Evolutionary conservation across 2,329 filamentous ascomycete genomes (phyloP), one percentile per base, ranked within the genome.

Genomic region (Lachnellula occidentalis): DNA sequence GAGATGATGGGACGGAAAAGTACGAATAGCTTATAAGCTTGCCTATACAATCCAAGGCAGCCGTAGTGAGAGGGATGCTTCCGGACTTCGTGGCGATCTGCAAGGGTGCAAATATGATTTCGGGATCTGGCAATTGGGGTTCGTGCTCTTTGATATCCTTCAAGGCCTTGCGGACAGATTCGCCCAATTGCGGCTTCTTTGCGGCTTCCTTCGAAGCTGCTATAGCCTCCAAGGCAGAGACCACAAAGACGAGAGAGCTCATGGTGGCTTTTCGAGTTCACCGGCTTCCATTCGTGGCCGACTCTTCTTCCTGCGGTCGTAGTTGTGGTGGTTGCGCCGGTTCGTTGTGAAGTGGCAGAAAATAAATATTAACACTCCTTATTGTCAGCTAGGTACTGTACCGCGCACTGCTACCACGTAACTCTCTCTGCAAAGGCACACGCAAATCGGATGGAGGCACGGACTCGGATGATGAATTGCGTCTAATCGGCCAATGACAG

Each of bases 21-120:
- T 97, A 97, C 17, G 94, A 96, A 72, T 96, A 99, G 66, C 92
- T 96, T 70, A 97, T 97, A 59, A 99, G 85, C 76, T 99, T 99
- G 66, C 95, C 94, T 66, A 99, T 96, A 73, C 92, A 97, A 73
- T 99, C 94, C 67, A 99, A 83, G 6, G 94, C 92, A 37, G 88
- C 89, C 21, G 91, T 95, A 57, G 91, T 89, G 46, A 99, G 79
- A 55, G 90, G 84, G 51, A 92, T 86, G 66, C 90, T 96, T 65
- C 86, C 82, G 9, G 90, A 87, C 69, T 91, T 90, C 36, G 92
- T 92, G 47, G 95, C 94, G 42, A 97, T 80, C 68, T 95, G 89
- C 34, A 99, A 75, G 14, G 94, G 94, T 61, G 87, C 85, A 68
- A 99, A 99, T 64, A 99, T 85, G 54, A 95, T 77, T 70, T 97